Evolutionary conservation across 257 asterid genomes (phyloP).

Genomic region (Solanum neorickii): DNA sequence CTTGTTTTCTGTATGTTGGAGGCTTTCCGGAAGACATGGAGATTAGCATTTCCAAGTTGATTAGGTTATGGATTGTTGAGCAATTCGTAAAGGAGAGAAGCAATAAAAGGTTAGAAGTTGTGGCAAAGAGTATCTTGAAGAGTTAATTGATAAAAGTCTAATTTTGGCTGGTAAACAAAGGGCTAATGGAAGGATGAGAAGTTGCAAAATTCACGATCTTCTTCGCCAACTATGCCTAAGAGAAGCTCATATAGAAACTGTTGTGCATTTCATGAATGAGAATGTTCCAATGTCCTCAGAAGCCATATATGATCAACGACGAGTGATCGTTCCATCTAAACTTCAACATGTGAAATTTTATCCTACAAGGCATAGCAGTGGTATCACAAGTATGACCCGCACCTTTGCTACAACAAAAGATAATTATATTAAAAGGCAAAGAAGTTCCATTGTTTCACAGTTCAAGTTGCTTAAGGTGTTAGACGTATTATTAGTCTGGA

Average conservation of each 20-base stretch:
- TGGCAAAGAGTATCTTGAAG: neutral
- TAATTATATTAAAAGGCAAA: too few species aligned
- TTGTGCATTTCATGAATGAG: too few species aligned
- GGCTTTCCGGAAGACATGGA: neutral
- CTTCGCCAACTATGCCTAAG: neutral
- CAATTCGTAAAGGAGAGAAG: neutral
- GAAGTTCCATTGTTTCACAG: neutral
- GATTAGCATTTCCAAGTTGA: neutral
- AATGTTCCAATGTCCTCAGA: too few species aligned
- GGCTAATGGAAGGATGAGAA: neutral
- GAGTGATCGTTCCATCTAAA: too few species aligned
- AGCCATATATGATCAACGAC: too few species aligned
- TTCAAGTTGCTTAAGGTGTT: neutral
- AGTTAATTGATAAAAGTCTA: neutral
- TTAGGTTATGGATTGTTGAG: neutral
- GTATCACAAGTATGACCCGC: too few species aligned
- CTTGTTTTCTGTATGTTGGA: neutral
- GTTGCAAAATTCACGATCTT: neutral
- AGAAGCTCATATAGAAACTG: neutral
- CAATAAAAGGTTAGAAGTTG: neutral
- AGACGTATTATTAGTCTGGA: fast-evolving
- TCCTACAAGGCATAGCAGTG: too few species aligned
- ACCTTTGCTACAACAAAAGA: too few species aligned
- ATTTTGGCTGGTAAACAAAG: neutral
- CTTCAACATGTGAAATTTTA: too few species aligned